These are phyloP conservation scores for Platanthera zijinensis DNA, from an alignment of 106 monocot species.

Conservation along the genomic window DNA sequence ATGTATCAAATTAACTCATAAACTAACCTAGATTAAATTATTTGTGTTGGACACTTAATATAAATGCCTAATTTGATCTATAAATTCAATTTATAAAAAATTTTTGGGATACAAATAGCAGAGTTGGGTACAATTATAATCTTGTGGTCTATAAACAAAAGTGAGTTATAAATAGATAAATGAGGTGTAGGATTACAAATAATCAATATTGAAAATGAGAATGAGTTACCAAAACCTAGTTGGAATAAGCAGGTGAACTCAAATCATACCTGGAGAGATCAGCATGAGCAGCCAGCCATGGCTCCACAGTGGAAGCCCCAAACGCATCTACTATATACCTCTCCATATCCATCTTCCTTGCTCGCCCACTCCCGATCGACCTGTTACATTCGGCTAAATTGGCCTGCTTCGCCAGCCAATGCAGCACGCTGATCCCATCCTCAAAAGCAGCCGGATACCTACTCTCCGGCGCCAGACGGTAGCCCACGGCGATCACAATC, in stretches of 20 bases:
- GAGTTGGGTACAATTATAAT: too few relatives aligned
- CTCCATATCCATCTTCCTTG: conserved; percentile 19
- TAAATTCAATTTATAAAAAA: too few relatives aligned
- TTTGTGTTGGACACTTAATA: too few relatives aligned
- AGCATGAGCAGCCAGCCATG: conserved; percentile 86
- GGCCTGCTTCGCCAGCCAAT: conserved; percentile 87
- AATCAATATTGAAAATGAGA: neutral
- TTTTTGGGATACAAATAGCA: too few relatives aligned
- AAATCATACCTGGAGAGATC: conserved; percentile 68
- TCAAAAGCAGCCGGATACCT: conserved; percentile 88
- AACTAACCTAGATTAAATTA: too few relatives aligned
- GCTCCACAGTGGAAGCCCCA: conserved; percentile 71
- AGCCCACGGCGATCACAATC: conserved; percentile 87
- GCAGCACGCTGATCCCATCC: conserved; percentile 70
- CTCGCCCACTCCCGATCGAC: conserved; percentile 19
- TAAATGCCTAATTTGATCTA: too few relatives aligned
- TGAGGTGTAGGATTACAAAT: too few relatives aligned
- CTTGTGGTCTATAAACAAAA: too few relatives aligned
- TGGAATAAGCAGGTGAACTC: conserved; percentile 2
- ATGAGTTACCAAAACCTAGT: neutral
- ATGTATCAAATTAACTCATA: too few relatives aligned
- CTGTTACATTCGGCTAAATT: conserved; percentile 73
- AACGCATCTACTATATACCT: conserved; percentile 55
- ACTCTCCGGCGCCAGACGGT: conserved; percentile 84
- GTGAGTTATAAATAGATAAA: too few relatives aligned